These are phyloP conservation scores for Zoysia pacifica DNA, from an alignment of 176 grass and related monocot species.

Conservation along the genomic window DNA sequence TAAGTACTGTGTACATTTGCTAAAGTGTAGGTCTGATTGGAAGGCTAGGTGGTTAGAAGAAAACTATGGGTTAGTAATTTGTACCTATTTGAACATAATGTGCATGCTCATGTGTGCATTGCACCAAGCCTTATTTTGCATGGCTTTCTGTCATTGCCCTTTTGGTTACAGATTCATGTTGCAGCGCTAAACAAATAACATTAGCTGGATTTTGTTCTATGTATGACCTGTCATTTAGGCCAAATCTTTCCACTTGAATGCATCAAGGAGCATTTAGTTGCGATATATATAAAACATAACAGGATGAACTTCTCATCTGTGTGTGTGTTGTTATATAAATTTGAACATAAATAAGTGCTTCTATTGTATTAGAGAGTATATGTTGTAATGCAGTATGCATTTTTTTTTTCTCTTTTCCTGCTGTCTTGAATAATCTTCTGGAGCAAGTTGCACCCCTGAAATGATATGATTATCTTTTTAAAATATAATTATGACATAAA, in stretches of 20 bases:
- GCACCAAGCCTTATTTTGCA: slow-evolving; percentile 18
- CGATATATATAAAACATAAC: background rate
- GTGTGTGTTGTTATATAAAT: background rate
- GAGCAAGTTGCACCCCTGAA: background rate
- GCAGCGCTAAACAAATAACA: slow-evolving; percentile 4
- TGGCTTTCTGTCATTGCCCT: background rate
- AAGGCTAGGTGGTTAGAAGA: slow-evolving; percentile 40
- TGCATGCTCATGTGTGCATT: background rate
- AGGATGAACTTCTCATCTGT: background rate
- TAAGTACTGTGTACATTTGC: slow-evolving; percentile 54
- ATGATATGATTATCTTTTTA: slow-evolving; percentile 8
- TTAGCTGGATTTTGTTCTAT: slow-evolving; percentile 20
- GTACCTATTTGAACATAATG: slow-evolving; percentile 29
- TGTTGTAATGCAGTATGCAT: background rate
- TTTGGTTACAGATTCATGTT: slow-evolving; percentile 26
- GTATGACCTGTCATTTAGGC: slow-evolving; percentile 19
- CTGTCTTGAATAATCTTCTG: slow-evolving; percentile 28
- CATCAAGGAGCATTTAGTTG: background rate
- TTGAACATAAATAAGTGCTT: slow-evolving; percentile 26
- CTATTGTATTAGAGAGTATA: slow-evolving; percentile 5
- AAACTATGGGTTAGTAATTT: slow-evolving; percentile 28
- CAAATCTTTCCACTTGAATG: slow-evolving; percentile 10
- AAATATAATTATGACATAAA: slow-evolving; percentile 29
- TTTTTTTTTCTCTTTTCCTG: background rate
- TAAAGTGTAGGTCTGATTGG: slow-evolving; percentile 35